Evolutionary conservation across 2,329 filamentous ascomycete genomes (phyloP), one percentile per base, ranked within the genome.

Genomic region (Nothophaeocryptopus gaeumannii): DNA sequence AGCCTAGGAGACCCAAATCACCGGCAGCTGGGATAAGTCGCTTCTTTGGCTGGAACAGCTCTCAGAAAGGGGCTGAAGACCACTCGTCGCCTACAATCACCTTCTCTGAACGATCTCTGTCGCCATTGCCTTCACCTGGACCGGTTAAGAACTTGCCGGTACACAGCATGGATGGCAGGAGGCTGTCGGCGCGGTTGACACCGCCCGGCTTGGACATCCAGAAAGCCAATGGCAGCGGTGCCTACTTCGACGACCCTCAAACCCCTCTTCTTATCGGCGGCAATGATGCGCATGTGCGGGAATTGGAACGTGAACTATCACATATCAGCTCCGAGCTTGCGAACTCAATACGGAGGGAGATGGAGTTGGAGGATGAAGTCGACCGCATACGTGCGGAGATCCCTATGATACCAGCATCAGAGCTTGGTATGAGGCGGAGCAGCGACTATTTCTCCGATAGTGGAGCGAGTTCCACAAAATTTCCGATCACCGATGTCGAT

Each of bases 371-470:
- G 70, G 93, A 99, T 69, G 78, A 97, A 39, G 85, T 97, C 0
- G 93, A 99, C 59, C 80, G 87, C 50, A 74, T 95, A 60, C 91
- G 96, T 67, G 75, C 83, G n/a, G 90, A 96, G 64, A 77, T 69
- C 78, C 83, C 70, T 65, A 78, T 63, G 72, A 77, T 69, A 66
- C 53, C 61, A 13, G 75, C 59, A 62, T 53, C 58, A 20, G 60
- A 63, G n/a, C 70, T 76, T n/a, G 66, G 78, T 26, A 84, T 81
- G 56, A 86, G 87, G 67, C 82, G 92, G 53, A 95, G 89, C 8
- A 97, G 93, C 72, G 93, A 99, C 72, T 97, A 99, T 73, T 99
- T 93, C 68, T 99, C 93, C 2, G 93, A 99, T 69, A 96, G 91
- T 5, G 93, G 93, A 30, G 86, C 89, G 50, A 92, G 89, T 68